Evolutionary conservation across 805 yeast species (phyloP).

Genomic region (Yarrowia phangngaensis): DNA sequence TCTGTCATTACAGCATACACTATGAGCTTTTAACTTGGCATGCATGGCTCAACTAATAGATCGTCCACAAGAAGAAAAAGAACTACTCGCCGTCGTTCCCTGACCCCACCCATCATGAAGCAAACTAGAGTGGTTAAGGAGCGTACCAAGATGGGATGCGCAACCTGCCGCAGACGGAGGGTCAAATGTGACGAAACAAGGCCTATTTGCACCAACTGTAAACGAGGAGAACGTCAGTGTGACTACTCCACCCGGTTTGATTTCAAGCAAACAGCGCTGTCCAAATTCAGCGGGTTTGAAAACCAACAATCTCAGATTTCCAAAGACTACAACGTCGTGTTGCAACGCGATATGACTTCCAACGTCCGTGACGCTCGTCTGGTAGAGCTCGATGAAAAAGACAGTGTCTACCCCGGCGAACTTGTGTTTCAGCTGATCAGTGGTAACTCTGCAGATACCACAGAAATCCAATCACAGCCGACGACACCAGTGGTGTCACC

Average conservation of each 20-base stretch:
- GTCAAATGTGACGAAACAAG: constrained; percentile 89
- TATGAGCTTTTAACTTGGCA: constrained; percentile 22
- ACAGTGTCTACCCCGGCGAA: constrained; percentile 16
- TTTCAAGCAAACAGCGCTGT: constrained; percentile 24
- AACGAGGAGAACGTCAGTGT: constrained; percentile 30
- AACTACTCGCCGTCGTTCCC: constrained; percentile 6
- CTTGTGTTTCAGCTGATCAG: constrained; percentile 16
- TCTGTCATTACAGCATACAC: too few relatives aligned
- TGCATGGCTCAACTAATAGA: constrained; percentile 19
- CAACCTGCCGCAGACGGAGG: constrained; percentile 81
- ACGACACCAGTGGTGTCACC: background rate
- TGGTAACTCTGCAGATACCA: background rate
- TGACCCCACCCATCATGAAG: constrained; percentile 9
- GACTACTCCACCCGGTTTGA: constrained; percentile 27
- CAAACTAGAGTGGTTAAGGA: constrained; percentile 27
- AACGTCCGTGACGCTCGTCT: constrained; percentile 13
- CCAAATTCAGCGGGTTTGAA: constrained; percentile 26
- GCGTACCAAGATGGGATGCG: constrained; percentile 57
- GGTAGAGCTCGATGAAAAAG: constrained; percentile 10
- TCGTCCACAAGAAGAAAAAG: too few relatives aligned
- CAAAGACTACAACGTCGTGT: constrained; percentile 24
- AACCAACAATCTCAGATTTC: constrained; percentile 23
- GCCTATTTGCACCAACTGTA: constrained; percentile 77
- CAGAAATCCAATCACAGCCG: background rate
- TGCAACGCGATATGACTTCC: constrained; percentile 14